Evolutionary conservation across 768 basidiomycete genomes (phyloP).

Genomic region (Rossbeevera mucosa): DNA sequence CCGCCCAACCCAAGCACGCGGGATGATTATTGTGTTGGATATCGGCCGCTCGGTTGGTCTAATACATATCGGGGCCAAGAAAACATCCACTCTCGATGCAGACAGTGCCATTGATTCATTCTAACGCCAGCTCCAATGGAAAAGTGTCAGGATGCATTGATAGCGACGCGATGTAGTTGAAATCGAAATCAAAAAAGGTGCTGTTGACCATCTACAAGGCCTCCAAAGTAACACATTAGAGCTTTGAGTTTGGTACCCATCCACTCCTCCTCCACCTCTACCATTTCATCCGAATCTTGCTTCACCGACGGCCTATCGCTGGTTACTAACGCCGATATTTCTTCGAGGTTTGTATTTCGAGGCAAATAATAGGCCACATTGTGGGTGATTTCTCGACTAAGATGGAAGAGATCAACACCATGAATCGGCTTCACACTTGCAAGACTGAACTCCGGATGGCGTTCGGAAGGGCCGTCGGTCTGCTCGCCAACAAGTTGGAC

Average conservation of each 20-base stretch:
- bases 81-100: too few relatives aligned
- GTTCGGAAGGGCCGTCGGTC: conserved; percentile 8
- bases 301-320: neutral
- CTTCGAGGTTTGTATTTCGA: conserved; percentile 68
- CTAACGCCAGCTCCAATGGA: too few relatives aligned
- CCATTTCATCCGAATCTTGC: conserved; percentile 41
- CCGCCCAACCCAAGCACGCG: too few relatives aligned
- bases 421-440: conserved; percentile 72
- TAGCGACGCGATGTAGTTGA: neutral
- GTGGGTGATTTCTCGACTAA: conserved; percentile 65
- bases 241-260: conserved; percentile 92
- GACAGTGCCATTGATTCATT: too few relatives aligned
- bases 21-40: too few relatives aligned
- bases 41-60: too few relatives aligned
- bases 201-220: conserved; percentile 67
- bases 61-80: too few relatives aligned
- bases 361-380: conserved; percentile 92
- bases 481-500: conserved; percentile 1
- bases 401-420: conserved; percentile 74
- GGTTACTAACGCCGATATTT: conserved; percentile 56
- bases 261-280: conserved; percentile 97
- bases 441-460: conserved; percentile 61
- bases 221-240: conserved; percentile 91
- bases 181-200: conserved; percentile 41
- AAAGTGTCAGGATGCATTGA: neutral